Conservation (phyloP, 495 filamentous ascomycete genomes). For the Xanthoparmelia taractica region DNA sequence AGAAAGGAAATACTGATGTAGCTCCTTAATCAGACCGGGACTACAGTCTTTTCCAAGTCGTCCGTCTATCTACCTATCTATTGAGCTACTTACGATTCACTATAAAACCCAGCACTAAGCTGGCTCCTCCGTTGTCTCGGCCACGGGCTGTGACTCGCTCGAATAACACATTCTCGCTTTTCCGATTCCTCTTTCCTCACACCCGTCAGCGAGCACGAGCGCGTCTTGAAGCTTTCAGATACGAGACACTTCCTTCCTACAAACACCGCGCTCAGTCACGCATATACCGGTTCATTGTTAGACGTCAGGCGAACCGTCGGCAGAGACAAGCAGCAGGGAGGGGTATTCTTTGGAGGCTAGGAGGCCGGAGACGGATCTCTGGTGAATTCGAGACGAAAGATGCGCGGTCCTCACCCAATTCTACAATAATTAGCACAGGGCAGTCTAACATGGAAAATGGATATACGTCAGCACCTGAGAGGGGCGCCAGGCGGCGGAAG, state of each 20-base stretch:
- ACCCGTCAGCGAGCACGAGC: slow-evolving; percentile 52
- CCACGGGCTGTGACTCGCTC: slow-evolving; percentile 19
- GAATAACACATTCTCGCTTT: slow-evolving; percentile 34
- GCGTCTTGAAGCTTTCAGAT: slow-evolving; percentile 56
- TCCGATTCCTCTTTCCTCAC: slow-evolving; percentile 53
- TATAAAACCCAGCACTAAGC: slow-evolving; percentile 11
- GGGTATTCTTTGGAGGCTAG: slow-evolving; percentile 46
- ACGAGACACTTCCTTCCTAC: slow-evolving; percentile 64
- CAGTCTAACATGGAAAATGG: slow-evolving; percentile 22
- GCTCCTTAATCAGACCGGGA: background rate
- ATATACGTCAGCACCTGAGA: slow-evolving; percentile 41
- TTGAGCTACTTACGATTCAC: background rate
- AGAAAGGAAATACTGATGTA: background rate
- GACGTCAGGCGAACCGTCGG: slow-evolving; percentile 49
- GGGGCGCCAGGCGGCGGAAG: slow-evolving; percentile 66
- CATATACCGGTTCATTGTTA: slow-evolving; percentile 65
- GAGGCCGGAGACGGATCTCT: slow-evolving; percentile 41
- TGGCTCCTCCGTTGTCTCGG: slow-evolving; percentile 26
- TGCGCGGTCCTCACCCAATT: slow-evolving; percentile 18
- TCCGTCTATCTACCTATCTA: background rate
- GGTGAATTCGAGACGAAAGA: slow-evolving; percentile 28
- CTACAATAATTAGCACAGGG: slow-evolving; percentile 9
- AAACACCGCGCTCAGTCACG: slow-evolving; percentile 62
- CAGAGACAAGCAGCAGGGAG: slow-evolving; percentile 36
- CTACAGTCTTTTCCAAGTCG: background rate